Base-by-base conservation (phyloP, 1,284 basidiomycete genomes). In the Tremellales sp. region DNA sequence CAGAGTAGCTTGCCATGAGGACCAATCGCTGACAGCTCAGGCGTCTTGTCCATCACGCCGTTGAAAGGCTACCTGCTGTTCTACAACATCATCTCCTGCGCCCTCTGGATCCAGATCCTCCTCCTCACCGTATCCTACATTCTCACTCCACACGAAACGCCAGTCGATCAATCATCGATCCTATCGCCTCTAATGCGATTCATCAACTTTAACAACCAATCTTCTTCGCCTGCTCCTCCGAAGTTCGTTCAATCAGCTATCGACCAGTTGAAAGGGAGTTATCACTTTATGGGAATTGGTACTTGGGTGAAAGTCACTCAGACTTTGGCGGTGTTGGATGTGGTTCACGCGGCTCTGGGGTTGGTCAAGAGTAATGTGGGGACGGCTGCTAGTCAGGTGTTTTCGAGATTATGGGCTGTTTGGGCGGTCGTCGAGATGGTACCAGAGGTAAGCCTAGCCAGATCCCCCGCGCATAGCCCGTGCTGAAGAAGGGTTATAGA, bases 321-420 rank as follows among this genome's bases (percentile, higher is more conserved):
- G 76, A 87, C 81, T 22, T 80, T 82, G 40, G 92, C 92, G 1
- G 62, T 83, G 1, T 75, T 96, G 40, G 92, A 97, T 70, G 81
- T 94, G 23, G 56, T 88, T 1, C 96, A 99, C 68, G 83, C 85
- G 35, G 73, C 85, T 7, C 61, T 91, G 7, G 85, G 91, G 0
- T 84, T 84, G 77, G 96, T 98, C n/a, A 77, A 85, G 43, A 87
- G 84, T 49, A 84, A 89, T 2, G 73, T 92, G n/a, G 78, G 76
- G 6, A 96, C 93, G 0, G 90, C 90, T 1, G 75, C 78, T 2
- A 82, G 86, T 64, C 94, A 99, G 76, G 92, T 99, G 42, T 80
- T 84, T 0, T 91, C 87, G 57, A 78, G 94, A 37, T 76, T 97
- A 12, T 85, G 86, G 71, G 78, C 93, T 46, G 85, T 97, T 0